phyloP scores from a whole-genome alignment of 345 rosid genomes.

The Fremontodendron californicum region DNA sequence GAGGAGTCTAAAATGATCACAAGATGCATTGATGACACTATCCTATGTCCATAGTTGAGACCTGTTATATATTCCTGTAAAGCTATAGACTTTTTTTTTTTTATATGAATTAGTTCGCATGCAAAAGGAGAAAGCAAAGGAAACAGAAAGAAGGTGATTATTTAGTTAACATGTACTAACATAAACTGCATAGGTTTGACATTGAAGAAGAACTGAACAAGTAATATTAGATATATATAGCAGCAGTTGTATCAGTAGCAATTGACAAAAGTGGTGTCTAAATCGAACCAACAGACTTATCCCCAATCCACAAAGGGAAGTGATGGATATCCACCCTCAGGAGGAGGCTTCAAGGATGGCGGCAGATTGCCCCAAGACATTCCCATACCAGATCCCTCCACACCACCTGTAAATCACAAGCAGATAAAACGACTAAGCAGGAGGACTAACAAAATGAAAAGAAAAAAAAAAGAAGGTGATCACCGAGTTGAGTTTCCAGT shows the following conservation, averaged over 20 bases:
- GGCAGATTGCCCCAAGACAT: conserved; percentile 78
- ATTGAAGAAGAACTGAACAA: not conserved
- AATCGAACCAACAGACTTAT: conserved; percentile 17
- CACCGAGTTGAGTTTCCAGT: not conserved
- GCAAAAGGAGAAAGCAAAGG: not conserved
- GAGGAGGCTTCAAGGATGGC: conserved; percentile 83
- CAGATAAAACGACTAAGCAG: not conserved
- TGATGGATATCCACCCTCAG: conserved; percentile 63
- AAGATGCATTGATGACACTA: not conserved
- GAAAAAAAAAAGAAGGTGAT: not conserved
- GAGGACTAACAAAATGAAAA: not conserved
- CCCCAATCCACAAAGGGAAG: conserved; percentile 83
- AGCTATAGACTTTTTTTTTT: too few species aligned
- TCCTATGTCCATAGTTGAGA: not conserved
- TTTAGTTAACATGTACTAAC: not conserved
- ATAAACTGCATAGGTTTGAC: not conserved
- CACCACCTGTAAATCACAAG: conserved; percentile 29
- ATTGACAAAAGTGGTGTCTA: not conserved
- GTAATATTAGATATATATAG: not conserved
- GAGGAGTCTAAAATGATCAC: not conserved
- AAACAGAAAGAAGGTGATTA: not conserved
- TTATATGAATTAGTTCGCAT: not conserved
- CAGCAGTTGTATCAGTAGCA: not conserved
- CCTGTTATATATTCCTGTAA: not conserved
- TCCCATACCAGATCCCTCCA: conserved; percentile 34